These are phyloP conservation scores for Naumovozyma castellii DNA, from an alignment of 805 yeast species.

Conservation along the genomic window DNA sequence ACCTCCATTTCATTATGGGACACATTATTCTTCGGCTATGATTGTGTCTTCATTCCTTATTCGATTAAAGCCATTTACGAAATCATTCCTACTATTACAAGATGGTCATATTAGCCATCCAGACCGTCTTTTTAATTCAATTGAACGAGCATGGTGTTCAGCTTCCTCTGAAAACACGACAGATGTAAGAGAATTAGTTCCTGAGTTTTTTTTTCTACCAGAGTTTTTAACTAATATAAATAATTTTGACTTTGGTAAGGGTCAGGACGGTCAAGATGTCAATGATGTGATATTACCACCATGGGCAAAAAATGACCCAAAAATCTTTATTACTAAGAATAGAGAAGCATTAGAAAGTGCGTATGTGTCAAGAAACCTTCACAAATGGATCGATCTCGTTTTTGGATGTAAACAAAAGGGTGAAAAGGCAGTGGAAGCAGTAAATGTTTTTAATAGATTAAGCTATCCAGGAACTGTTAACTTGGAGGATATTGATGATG, in stretches of 20 bases:
- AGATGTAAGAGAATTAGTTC: conserved; percentile 79
- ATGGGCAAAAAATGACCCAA: conserved; percentile 78
- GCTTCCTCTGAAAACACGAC: conserved; percentile 74
- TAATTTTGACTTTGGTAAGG: conserved; percentile 56
- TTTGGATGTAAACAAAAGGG: conserved; percentile 81
- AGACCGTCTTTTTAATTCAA: conserved; percentile 66
- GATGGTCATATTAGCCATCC: conserved; percentile 89
- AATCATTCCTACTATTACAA: conserved; percentile 66
- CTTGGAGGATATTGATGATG: conserved; percentile 63
- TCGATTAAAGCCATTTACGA: conserved; percentile 70
- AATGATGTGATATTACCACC: conserved; percentile 64
- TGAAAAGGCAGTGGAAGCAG: conserved; percentile 48
- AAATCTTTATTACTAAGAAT: conserved; percentile 61
- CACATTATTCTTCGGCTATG: conserved; percentile 92
- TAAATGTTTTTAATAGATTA: conserved; percentile 74
- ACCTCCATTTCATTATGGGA: conserved; percentile 85
- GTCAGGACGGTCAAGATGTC: conserved; percentile 50
- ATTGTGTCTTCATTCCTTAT: conserved; percentile 75
- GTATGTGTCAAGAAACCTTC: conserved; percentile 65
- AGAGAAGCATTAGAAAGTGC: conserved; percentile 79
- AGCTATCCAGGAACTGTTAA: conserved; percentile 81
- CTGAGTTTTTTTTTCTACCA: conserved; percentile 77
- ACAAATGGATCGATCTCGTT: conserved; percentile 77
- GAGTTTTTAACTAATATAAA: conserved; percentile 65
- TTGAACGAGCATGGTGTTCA: conserved; percentile 72